phyloP scores from a whole-genome alignment of 169 alveolate species.

The Plasmodium falciparum region DNA sequence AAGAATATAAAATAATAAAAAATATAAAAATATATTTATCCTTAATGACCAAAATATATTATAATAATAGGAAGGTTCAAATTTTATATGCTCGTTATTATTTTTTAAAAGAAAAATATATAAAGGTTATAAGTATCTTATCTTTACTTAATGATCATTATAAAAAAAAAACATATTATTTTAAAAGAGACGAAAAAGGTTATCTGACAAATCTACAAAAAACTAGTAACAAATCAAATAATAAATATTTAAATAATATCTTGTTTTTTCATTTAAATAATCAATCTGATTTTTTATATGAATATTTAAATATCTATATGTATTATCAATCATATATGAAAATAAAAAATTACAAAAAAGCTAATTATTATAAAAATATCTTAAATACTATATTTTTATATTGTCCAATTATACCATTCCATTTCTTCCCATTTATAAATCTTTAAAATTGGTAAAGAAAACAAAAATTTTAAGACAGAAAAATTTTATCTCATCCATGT shows the following conservation, averaged over 20 bases:
- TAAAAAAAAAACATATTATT: slow-evolving; percentile 24
- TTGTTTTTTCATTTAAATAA: slow-evolving; percentile 41
- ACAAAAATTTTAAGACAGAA: too few relatives aligned
- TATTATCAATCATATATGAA: slow-evolving; percentile 43
- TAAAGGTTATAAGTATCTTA: slow-evolving; percentile 48
- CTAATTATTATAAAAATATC: slow-evolving; percentile 52
- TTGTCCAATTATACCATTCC: slow-evolving; percentile 60
- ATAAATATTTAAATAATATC: not conserved
- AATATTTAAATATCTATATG: slow-evolving; percentile 73
- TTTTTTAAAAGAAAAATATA: slow-evolving; percentile 62
- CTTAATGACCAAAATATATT: slow-evolving; percentile 52
- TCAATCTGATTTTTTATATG: slow-evolving; percentile 67
- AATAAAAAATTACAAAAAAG: slow-evolving; percentile 39
- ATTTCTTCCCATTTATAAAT: slow-evolving; percentile 62
- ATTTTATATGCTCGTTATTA: slow-evolving; percentile 68
- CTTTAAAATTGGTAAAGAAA: not conserved
- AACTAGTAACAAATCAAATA: not conserved
- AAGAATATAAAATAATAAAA: slow-evolving; percentile 47
- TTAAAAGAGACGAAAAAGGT: slow-evolving; percentile 10
- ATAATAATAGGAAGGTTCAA: slow-evolving; percentile 60
- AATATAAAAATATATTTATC: slow-evolving; percentile 66
- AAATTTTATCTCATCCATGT: too few relatives aligned
- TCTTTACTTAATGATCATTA: slow-evolving; percentile 60
- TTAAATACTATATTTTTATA: slow-evolving; percentile 45
- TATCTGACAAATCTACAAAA: not conserved